phyloP scores from a whole-genome alignment of 345 rosid species.

The Eucalyptus curtisii region DNA sequence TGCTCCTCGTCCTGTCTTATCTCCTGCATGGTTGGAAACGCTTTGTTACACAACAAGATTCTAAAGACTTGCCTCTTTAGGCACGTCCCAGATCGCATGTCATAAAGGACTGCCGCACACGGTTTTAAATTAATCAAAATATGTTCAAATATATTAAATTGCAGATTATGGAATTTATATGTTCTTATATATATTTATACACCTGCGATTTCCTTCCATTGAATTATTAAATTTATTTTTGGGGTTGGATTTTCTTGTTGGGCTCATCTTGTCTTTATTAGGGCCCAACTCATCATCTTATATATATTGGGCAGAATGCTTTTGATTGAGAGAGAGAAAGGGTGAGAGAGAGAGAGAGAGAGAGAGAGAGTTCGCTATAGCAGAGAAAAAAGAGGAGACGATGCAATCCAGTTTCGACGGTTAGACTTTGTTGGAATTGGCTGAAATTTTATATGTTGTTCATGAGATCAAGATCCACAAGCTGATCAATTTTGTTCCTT shows the following conservation, averaged over 20 bases:
- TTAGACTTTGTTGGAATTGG: not conserved
- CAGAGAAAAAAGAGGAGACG: not conserved
- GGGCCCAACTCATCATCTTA: not conserved
- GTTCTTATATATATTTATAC: no score
- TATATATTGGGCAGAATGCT: not conserved
- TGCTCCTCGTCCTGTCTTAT: not conserved
- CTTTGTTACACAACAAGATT: not conserved
- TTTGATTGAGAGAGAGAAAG: not conserved
- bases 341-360: not conserved
- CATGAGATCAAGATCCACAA: not conserved
- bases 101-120: not conserved
- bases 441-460: not conserved
- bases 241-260: not conserved
- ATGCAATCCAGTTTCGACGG: not conserved
- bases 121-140: no score
- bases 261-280: not conserved
- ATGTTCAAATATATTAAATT: not conserved
- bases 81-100: not conserved
- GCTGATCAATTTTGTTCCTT: not conserved
- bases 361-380: not conserved
- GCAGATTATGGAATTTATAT: not conserved
- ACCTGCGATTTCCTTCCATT: not conserved
- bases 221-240: not conserved
- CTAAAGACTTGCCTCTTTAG: not conserved
- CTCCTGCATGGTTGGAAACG: not conserved